Conservation (phyloP, 768 basidiomycete species). For the Pleurotus salmoneostramineus region DNA sequence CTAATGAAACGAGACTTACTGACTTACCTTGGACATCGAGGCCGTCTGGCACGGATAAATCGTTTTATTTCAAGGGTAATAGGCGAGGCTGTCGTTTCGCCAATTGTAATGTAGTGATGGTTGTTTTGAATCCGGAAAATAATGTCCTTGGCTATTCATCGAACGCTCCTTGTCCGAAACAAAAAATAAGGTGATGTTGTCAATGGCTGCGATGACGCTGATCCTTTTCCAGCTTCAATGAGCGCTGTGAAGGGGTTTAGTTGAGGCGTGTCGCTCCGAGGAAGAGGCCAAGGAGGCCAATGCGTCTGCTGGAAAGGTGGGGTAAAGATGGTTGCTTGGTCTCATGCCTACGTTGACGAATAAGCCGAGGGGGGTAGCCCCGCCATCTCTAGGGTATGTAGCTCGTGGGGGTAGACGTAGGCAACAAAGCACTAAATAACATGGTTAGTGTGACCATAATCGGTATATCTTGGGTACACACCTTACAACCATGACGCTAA, state of each 20-base stretch:
- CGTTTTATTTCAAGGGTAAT: background rate
- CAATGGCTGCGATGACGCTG: constrained; percentile 83
- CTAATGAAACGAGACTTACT: background rate
- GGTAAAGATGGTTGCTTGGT: too few species aligned
- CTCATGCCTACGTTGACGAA: too few species aligned
- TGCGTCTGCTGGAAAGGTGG: too few species aligned
- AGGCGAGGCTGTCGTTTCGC: background rate
- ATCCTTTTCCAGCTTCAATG: constrained; percentile 84
- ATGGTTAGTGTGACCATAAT: too few species aligned
- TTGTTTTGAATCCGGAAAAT: background rate
- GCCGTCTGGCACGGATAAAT: constrained; percentile 19
- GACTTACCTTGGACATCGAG: background rate
- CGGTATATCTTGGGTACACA: too few species aligned
- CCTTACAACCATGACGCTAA: constrained; percentile 86
- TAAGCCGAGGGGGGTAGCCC: too few species aligned
- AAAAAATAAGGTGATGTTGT: constrained; percentile 85
- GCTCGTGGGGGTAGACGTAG: too few species aligned
- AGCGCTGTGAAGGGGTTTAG: constrained; percentile 77
- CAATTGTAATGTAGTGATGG: background rate
- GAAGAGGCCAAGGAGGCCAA: too few species aligned
- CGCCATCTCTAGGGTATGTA: too few species aligned
- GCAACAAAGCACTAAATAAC: too few species aligned
- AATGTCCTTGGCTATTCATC: constrained; percentile 74
- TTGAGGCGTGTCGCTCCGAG: constrained; percentile 20
- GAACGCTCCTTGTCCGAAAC: constrained; percentile 84